Evolutionary conservation across 805 yeast genomes (phyloP).

Genomic region (Candida verbasci): DNA sequence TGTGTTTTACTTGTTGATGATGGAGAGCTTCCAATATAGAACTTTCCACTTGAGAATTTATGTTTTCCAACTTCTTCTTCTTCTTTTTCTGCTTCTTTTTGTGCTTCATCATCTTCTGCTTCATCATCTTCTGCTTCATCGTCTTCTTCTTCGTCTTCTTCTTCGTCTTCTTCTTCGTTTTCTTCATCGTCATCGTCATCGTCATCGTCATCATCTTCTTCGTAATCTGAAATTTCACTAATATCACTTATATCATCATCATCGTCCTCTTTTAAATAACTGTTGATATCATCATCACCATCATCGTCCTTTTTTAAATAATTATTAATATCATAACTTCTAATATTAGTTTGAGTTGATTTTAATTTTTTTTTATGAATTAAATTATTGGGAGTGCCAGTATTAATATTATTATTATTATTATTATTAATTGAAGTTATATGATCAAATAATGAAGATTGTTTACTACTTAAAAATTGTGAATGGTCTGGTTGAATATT

Average conservation of each 20-base stretch:
- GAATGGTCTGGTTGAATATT: slow-evolving; percentile 16
- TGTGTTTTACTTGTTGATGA: neutral
- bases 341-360: slow-evolving; percentile 6
- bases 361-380: slow-evolving; percentile 5
- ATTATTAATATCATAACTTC: too few relatives aligned
- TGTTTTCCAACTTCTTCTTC: neutral
- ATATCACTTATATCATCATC: slow-evolving; percentile 13
- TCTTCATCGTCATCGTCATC: slow-evolving; percentile 9
- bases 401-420: slow-evolving; percentile 12
- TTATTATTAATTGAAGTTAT: too few relatives aligned
- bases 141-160: slow-evolving; percentile 2
- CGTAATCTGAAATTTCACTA: slow-evolving; percentile 30
- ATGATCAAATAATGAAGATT: slow-evolving; percentile 21
- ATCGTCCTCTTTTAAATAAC: slow-evolving; percentile 9
- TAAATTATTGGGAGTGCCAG: neutral
- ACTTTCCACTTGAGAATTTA: neutral
- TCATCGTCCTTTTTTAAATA: slow-evolving; percentile 1
- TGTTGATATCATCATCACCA: slow-evolving; percentile 9
- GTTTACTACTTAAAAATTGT: slow-evolving; percentile 17
- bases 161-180: slow-evolving; percentile 5
- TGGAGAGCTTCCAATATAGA: neutral
- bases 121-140: slow-evolving; percentile 5
- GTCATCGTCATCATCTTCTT: slow-evolving; percentile 11
- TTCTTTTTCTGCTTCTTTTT: too few relatives aligned
- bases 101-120: too few relatives aligned